Evolutionary conservation across 164 flowering plant genomes (phyloP).

Genomic region (Annona squamosa): DNA sequence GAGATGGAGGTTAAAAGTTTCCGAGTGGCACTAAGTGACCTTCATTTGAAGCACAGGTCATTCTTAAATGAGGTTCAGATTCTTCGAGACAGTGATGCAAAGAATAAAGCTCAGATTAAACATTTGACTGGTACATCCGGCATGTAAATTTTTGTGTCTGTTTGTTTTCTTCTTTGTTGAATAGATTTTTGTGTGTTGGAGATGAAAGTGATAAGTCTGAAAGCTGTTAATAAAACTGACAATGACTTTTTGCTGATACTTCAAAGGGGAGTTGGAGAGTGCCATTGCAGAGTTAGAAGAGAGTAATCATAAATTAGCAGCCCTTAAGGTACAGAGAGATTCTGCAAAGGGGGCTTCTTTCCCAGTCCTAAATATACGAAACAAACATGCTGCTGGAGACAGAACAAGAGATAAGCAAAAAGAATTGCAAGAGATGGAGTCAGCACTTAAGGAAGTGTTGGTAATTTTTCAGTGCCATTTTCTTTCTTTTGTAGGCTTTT

Average conservation of each 20-base stretch:
- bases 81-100: conserved; percentile 49
- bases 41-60: conserved; percentile 61
- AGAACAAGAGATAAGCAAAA: conserved; percentile 58
- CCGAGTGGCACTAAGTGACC: conserved; percentile 43
- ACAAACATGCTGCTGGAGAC: conserved; percentile 44
- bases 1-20: conserved; percentile 45
- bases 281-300: conserved; percentile 59
- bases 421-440: conserved; percentile 74
- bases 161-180: not conserved
- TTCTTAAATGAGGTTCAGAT: conserved; percentile 44
- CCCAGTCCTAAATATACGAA: conserved; percentile 54
- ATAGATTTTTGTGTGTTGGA: not conserved
- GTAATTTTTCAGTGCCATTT: conserved; percentile 30
- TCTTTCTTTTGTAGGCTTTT: conserved; percentile 1
- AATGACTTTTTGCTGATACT: conserved; percentile 15
- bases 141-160: not conserved
- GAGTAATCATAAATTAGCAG: conserved; percentile 44
- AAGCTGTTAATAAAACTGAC: conserved; percentile 1
- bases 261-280: conserved; percentile 63
- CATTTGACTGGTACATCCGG: conserved; percentile 51
- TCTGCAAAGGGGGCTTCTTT: conserved; percentile 52
- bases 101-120: conserved; percentile 58
- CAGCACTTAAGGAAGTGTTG: conserved; percentile 54
- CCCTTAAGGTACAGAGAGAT: conserved; percentile 62
- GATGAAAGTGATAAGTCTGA: not conserved